phyloP scores from a whole-genome alignment of 306 rosid species.

The Prunus padus region DNA sequence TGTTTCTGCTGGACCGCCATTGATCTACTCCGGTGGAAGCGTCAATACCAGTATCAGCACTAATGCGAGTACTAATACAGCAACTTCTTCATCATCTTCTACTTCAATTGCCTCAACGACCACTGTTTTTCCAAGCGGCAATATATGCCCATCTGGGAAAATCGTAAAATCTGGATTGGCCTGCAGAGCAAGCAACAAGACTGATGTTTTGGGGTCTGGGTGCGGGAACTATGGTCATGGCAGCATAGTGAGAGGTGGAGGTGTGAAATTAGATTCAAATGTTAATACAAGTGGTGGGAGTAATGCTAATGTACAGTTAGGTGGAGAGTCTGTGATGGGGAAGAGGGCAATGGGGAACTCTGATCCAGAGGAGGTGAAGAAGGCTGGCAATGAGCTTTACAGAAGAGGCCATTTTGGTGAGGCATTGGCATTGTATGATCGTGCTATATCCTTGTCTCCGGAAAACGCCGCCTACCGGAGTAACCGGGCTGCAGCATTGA shows the following conservation, averaged over 20 bases:
- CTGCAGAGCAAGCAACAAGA: slow-evolving; percentile 43
- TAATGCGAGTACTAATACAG: slow-evolving; percentile 22
- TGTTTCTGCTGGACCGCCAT: slow-evolving; percentile 72
- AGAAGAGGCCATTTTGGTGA: slow-evolving; percentile 56
- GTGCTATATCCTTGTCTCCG: slow-evolving; percentile 66
- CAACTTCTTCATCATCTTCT: slow-evolving; percentile 20
- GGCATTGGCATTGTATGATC: slow-evolving; percentile 80
- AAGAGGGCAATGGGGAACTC: slow-evolving; percentile 39
- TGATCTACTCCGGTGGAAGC: slow-evolving; percentile 67
- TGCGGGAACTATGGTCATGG: slow-evolving; percentile 83
- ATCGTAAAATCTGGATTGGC: slow-evolving; percentile 47
- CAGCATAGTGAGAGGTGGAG: slow-evolving; percentile 70
- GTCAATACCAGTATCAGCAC: slow-evolving; percentile 22
- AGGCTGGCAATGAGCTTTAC: slow-evolving; percentile 66
- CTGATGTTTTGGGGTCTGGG: slow-evolving; percentile 76
- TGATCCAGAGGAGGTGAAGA: slow-evolving; percentile 83
- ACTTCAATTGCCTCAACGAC: slow-evolving; percentile 28
- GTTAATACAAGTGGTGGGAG: slow-evolving; percentile 29
- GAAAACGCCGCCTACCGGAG: slow-evolving; percentile 74
- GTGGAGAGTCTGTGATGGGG: slow-evolving; percentile 28
- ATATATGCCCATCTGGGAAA: slow-evolving; percentile 73
- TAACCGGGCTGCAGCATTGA: slow-evolving; percentile 80
- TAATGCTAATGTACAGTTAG: slow-evolving; percentile 14
- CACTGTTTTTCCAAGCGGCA: slow-evolving; percentile 57
- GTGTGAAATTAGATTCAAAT: slow-evolving; percentile 36